Base-by-base conservation (phyloP, 257 asterid species). In the Parsonsia alboflavescens region DNA sequence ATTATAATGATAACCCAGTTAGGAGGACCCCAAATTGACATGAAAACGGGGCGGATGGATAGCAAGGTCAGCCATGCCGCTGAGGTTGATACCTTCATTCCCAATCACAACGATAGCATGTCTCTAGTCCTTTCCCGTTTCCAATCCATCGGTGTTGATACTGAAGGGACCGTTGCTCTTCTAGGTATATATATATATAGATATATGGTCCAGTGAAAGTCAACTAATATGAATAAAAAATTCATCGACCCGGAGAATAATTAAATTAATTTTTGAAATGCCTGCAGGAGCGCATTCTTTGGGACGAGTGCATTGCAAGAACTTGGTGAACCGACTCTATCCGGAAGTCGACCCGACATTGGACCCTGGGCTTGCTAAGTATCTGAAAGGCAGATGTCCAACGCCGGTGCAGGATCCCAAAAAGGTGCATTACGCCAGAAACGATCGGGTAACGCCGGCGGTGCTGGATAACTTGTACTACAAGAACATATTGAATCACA, bases 1-100 rank as follows among this genome's bases (percentile, higher is more conserved):
- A 50, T 10, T 49, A 12, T 50, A 1, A 52, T 52, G 22, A 6
- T 52, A 1, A 21, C 10, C 11, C 64, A 91, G 98, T 83, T 91
- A 67, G 88, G 89, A 65, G 97, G 97, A 74, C 97, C 96, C 7
- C 41, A n/a, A 0, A 59, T 89, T 46, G 84, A 76, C 42, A 85
- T 93, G 87, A 93, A 90, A 82, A 87, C 93, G 0, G 98, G 98
- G 7, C 73, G 98, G n/a, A 84, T 12, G 72, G 98, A 93, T 56
- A 85, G 96, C 88, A 86, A 75, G 30, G 54, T 53, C 41, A 89
- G 96, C 8, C 67, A 86, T 39, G 68, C 71, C 58, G 80, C 81
- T 7, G 75, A 78, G 74, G 86, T 90, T 5, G 90, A 89, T 13
- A 77, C 24, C 59, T 83, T 69, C 72, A 82, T 93, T 30, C 98